phyloP scores from a whole-genome alignment of 2,329 filamentous ascomycete genomes.

The Colletotrichum spaethianum region DNA sequence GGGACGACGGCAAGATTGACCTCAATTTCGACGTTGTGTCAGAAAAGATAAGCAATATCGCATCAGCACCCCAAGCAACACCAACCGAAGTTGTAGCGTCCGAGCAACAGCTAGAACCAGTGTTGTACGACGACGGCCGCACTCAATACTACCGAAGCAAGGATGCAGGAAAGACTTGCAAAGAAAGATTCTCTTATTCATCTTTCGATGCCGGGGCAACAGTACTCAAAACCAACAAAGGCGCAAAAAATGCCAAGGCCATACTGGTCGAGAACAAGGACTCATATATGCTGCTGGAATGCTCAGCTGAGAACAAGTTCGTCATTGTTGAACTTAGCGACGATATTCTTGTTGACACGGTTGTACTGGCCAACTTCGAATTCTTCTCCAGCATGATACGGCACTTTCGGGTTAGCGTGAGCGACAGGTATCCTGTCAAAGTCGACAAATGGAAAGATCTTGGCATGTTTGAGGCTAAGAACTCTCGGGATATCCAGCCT shows the following conservation, averaged over 20 bases:
- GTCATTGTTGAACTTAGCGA: conserved; percentile 95
- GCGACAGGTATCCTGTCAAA: conserved; percentile 95
- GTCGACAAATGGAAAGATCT: conserved; percentile 91
- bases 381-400: conserved; percentile 99
- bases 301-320: conserved; percentile 89
- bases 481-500: conserved; percentile 93
- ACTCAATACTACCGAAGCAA: conserved; percentile 80
- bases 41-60: conserved; percentile 54
- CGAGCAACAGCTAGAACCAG: conserved; percentile 54
- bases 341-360: conserved; percentile 87
- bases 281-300: conserved; percentile 97
- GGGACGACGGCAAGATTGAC: conserved; percentile 89
- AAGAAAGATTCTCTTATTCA: conserved; percentile 96
- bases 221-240: conserved; percentile 88
- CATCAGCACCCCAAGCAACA: conserved; percentile 28
- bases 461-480: conserved; percentile 90
- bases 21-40: conserved; percentile 67
- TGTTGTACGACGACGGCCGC: conserved; percentile 63
- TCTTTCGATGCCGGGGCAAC: conserved; percentile 98
- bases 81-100: conserved; percentile 30
- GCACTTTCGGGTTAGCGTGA: conserved; percentile 91
- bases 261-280: conserved; percentile 98
- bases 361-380: conserved; percentile 98
- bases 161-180: conserved; percentile 97
- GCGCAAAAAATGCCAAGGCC: conserved; percentile 89